Conservation (phyloP, 129 eudicot species). For the Tagetes erecta region DNA sequence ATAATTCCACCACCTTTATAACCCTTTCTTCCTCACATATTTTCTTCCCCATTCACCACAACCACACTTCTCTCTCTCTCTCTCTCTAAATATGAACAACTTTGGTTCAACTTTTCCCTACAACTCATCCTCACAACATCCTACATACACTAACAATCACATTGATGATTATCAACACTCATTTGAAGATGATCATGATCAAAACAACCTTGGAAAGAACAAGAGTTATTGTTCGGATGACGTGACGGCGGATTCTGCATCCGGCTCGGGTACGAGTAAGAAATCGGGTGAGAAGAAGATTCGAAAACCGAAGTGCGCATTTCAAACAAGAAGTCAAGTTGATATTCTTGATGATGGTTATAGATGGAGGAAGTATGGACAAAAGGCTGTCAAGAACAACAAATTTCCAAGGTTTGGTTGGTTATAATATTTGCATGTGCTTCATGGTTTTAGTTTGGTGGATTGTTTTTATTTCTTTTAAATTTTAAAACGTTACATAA, state of each 20-base stretch:
- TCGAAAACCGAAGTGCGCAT: conserved; percentile 65
- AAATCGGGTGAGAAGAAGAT: conserved; percentile 51
- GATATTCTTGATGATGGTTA: conserved; percentile 89
- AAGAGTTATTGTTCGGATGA: conserved; percentile 8
- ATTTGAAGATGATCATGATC: conserved; percentile 24
- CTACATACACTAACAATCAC: background rate
- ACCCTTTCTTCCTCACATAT: conserved; percentile 1
- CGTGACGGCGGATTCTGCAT: background rate
- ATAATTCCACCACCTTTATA: background rate
- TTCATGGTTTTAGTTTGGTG: too few relatives aligned
- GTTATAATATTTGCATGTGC: too few relatives aligned
- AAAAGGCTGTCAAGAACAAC: conserved; percentile 79
- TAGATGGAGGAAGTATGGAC: conserved; percentile 90
- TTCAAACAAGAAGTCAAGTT: conserved; percentile 87
- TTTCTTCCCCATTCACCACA: background rate
- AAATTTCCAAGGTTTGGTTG: conserved; percentile 66
- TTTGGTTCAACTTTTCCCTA: conserved; percentile 29
- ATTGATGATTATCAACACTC: background rate
- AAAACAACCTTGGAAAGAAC: conserved; percentile 3
- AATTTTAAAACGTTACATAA: too few relatives aligned
- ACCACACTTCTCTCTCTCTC: background rate
- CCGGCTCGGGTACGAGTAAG: conserved; percentile 13
- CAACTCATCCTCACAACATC: conserved; percentile 29
- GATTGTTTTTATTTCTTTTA: too few relatives aligned
- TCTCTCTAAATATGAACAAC: conserved; percentile 39